phyloP scores from a whole-genome alignment of 2,329 filamentous ascomycete genomes.

The Neofusicoccum kwambonambiense region DNA sequence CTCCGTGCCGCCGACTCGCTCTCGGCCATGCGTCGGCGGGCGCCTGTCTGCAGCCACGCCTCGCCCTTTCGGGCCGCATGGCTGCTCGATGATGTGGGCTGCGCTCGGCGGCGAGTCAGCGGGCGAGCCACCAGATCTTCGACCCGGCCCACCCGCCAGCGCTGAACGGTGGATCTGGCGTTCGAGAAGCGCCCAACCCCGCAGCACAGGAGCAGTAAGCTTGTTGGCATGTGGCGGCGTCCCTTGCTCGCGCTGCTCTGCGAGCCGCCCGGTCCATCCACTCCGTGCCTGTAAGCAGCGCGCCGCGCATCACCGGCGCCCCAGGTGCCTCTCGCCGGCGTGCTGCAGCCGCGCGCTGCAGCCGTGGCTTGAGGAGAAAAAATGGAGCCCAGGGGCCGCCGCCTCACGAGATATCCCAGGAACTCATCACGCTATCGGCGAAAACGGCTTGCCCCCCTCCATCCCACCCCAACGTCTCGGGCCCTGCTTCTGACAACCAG shows the following conservation, averaged over 20 bases:
- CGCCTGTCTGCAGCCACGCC: neutral
- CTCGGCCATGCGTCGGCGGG: slow-evolving; percentile 12
- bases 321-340: neutral
- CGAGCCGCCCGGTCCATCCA: neutral
- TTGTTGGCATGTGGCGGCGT: neutral
- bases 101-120: neutral
- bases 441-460: neutral
- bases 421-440: slow-evolving; percentile 10
- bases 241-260: neutral
- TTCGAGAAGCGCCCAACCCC: slow-evolving; percentile 2
- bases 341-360: neutral
- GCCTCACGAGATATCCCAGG: slow-evolving; percentile 9
- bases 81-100: neutral
- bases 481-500: neutral
- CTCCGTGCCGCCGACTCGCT: neutral
- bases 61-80: too few relatives aligned
- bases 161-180: neutral
- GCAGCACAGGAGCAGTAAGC: neutral
- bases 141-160: neutral
- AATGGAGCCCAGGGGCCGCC: neutral
- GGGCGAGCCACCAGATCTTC: slow-evolving; percentile 11
- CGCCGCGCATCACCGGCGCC: neutral
- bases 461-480: neutral
- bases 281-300: neutral
- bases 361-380: neutral